These are phyloP conservation scores for Aspergillus mulundensis DNA, from an alignment of 495 filamentous ascomycete genomes.

Conservation along the genomic window DNA sequence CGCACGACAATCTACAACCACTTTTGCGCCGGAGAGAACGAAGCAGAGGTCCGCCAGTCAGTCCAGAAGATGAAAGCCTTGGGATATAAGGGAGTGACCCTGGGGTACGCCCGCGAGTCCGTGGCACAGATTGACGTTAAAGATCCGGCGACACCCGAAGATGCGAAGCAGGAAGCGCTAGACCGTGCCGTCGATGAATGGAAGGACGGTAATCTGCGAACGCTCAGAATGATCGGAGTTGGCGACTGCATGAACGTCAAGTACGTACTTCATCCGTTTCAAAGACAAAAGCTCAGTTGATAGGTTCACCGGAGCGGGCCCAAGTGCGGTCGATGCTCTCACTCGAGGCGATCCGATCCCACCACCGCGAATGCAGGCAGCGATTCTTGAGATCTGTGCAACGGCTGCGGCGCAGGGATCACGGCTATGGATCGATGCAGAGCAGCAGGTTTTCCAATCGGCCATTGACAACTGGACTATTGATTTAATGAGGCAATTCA, in stretches of 20 bases:
- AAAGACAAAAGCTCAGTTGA: not conserved
- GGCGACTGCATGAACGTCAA: slow-evolving; percentile 79
- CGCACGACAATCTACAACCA: slow-evolving; percentile 80
- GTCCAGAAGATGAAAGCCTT: slow-evolving; percentile 57
- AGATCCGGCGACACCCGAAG: not conserved
- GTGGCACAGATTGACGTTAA: slow-evolving; percentile 50
- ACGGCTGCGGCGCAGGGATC: slow-evolving; percentile 62
- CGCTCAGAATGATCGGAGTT: slow-evolving; percentile 56
- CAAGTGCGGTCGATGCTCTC: slow-evolving; percentile 59
- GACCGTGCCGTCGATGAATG: slow-evolving; percentile 45
- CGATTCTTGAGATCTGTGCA: slow-evolving; percentile 69
- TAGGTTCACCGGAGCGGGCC: slow-evolving; percentile 72
- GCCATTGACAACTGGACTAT: slow-evolving; percentile 81
- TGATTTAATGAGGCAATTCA: slow-evolving; percentile 69
- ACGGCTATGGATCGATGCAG: slow-evolving; percentile 74
- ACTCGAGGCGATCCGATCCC: slow-evolving; percentile 47
- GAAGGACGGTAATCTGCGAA: slow-evolving; percentile 65
- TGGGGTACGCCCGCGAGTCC: slow-evolving; percentile 73
- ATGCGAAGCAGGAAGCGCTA: slow-evolving; percentile 32
- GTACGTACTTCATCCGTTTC: slow-evolving; percentile 26
- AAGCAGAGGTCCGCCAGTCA: slow-evolving; percentile 55
- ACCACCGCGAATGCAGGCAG: slow-evolving; percentile 47
- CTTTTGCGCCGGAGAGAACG: slow-evolving; percentile 75
- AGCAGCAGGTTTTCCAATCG: slow-evolving; percentile 68
- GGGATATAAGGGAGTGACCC: slow-evolving; percentile 72